phyloP scores from a whole-genome alignment of 805 yeast species.

The Komagataella pseudopastoris region DNA sequence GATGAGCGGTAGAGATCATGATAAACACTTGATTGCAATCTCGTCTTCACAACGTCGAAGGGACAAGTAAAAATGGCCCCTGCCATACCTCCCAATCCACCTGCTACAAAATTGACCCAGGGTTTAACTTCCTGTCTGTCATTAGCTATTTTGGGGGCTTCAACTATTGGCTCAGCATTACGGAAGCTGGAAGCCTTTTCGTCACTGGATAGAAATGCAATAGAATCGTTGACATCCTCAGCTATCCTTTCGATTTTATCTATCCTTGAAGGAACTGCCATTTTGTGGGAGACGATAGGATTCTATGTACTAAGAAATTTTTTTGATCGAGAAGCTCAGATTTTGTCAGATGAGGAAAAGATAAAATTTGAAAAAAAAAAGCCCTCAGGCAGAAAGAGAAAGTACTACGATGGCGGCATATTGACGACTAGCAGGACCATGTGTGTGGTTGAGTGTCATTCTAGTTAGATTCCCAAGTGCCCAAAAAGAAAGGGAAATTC shows the following conservation, averaged over 20 bases:
- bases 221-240: slow-evolving; percentile 43
- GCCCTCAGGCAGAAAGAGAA: background rate
- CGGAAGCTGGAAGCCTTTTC: slow-evolving; percentile 49
- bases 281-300: background rate
- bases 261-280: background rate
- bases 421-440: background rate
- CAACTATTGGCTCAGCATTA: slow-evolving; percentile 4
- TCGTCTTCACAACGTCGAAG: slow-evolving; percentile 88
- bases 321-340: background rate
- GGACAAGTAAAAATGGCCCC: slow-evolving; percentile 95
- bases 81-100: slow-evolving; percentile 94
- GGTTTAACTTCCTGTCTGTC: slow-evolving; percentile 21
- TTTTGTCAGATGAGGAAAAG: background rate
- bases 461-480: background rate
- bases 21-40: slow-evolving; percentile 84
- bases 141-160: background rate
- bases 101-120: slow-evolving; percentile 82
- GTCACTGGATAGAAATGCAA: slow-evolving; percentile 55
- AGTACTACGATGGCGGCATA: background rate
- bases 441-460: no score
- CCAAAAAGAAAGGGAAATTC: background rate
- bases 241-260: slow-evolving; percentile 16
- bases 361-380: no score
- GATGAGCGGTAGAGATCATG: slow-evolving; percentile 32
- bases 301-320: background rate